Evolutionary conservation across 257 asterid species (phyloP), one percentile per base, ranked within the genome.

Genomic region (Fraxinus quadrangulata): DNA sequence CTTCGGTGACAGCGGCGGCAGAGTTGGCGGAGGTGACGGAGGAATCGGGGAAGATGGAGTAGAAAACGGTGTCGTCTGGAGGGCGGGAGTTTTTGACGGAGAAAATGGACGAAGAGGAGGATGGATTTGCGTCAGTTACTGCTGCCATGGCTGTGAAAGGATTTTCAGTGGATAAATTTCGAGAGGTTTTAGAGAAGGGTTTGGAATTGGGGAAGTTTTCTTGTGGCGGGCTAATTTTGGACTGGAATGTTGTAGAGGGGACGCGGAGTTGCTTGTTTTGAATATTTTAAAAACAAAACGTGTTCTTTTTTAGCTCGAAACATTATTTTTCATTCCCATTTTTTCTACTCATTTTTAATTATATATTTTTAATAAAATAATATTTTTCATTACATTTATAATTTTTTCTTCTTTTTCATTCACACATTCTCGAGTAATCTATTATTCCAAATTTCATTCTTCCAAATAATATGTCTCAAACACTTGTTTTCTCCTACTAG

Each of bases 11-110:
- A 65, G 84, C 6, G 73, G 77, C 1, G 82, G 89, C 4, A 61
- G 79, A 19, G 26, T 76, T 13, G 31, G 70, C 11, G 79, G 33
- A 30, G 33, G 33, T 30, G 33, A 87, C 36, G 73, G 90, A 78
- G 70, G 83, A 78, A 79, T 91, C 96, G 8, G 93, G 89, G 87
- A 80, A 89, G 82, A 93, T 83, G 83, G 93, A 85, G 89, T 85
- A 95, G 85, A 83, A 93, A 34, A 95, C 92, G 37, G 93, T 89
- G 88, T 91, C 98, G 56, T 95, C 97, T 0, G 91, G 86, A 1
- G 90, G 91, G 65, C 88, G 83, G 69, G 84, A 71, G 80, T 75
- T 81, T 54, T 83, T 87, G 24, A 81, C 86, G 72, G 90, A 76
- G 87, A 90, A 90, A 70, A 93, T 76, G 45, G 89, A 86, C 8